A percentile compares a stretch with the other conserved stretches of the same genome.
These are phyloP conservation scores for Viridothelium virens DNA, from an alignment of 495 filamentous ascomycete species.

Conservation along the genomic window DNA sequence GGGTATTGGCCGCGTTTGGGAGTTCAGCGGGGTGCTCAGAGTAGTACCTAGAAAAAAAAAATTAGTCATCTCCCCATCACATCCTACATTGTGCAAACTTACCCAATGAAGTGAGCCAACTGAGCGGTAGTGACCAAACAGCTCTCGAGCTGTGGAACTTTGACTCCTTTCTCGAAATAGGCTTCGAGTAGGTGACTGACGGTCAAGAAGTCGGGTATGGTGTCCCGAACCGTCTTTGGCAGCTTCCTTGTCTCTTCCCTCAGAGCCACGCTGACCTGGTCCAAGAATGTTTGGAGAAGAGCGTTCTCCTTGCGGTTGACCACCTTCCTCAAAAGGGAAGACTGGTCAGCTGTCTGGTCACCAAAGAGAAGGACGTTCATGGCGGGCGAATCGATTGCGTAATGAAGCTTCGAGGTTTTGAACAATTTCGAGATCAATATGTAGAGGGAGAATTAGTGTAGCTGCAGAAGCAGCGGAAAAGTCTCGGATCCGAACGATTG, in stretches of 20 bases:
- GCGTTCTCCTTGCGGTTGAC: conserved; percentile 57
- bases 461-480: neutral
- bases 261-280: conserved; percentile 53
- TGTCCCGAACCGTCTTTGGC: conserved; percentile 49
- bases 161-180: conserved; percentile 50
- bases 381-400: conserved; percentile 24
- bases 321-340: conserved; percentile 56
- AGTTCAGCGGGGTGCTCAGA: conserved; percentile 42
- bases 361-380: conserved; percentile 49
- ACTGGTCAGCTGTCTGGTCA: conserved; percentile 70
- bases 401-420: neutral
- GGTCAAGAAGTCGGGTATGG: conserved; percentile 61
- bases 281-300: conserved; percentile 57
- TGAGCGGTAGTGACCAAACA: conserved; percentile 64
- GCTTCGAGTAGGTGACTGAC: conserved; percentile 63
- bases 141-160: conserved; percentile 57
- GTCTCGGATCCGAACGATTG: neutral
- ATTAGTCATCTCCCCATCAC: conserved; percentile 27
- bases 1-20: conserved; percentile 39
- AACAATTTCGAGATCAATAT: conserved; percentile 1
- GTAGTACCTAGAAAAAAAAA: conserved; percentile 42
- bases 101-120: conserved; percentile 70
- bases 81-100: conserved; percentile 31
- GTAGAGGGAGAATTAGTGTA: neutral
- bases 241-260: conserved; percentile 56